Evolutionary conservation across 805 yeast genomes (phyloP).

Genomic region (Wickerhamiella occidentalis): DNA sequence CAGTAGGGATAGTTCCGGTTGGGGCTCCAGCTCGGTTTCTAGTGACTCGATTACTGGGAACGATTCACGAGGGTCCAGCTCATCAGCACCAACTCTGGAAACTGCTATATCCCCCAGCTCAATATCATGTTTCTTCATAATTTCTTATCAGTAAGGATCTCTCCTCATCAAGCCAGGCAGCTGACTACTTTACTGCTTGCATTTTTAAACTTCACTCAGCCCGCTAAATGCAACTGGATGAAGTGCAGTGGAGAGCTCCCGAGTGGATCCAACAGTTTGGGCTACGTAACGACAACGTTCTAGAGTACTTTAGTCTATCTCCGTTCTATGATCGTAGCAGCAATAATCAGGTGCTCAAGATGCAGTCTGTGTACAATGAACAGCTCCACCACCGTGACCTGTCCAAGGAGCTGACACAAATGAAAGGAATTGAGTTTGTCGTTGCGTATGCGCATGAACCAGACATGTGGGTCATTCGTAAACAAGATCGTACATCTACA

Average conservation of each 20-base stretch:
- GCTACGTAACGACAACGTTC: slow-evolving; percentile 73
- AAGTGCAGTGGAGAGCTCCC: slow-evolving; percentile 92
- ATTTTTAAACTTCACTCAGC: neutral
- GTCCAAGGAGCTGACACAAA: slow-evolving; percentile 51
- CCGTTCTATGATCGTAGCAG: slow-evolving; percentile 93
- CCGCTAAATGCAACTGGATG: slow-evolving; percentile 42
- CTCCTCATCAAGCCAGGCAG: no score
- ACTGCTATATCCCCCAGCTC: no score
- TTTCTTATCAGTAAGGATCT: no score
- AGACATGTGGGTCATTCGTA: slow-evolving; percentile 81
- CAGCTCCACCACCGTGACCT: slow-evolving; percentile 32
- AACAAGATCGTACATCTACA: slow-evolving; percentile 54
- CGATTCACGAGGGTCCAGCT: no score
- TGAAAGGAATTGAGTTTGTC: slow-evolving; percentile 80
- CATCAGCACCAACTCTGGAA: no score
- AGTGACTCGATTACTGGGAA: no score
- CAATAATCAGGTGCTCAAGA: slow-evolving; percentile 84
- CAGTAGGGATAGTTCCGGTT: no score
- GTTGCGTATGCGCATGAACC: slow-evolving; percentile 71
- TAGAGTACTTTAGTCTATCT: slow-evolving; percentile 85
- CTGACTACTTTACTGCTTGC: no score
- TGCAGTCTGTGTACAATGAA: slow-evolving; percentile 83
- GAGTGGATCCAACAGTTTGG: slow-evolving; percentile 90
- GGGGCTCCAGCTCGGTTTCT: no score
- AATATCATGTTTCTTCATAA: no score